phyloP scores from a whole-genome alignment of 176 grass and related monocot genomes.

The Poa pratensis region DNA sequence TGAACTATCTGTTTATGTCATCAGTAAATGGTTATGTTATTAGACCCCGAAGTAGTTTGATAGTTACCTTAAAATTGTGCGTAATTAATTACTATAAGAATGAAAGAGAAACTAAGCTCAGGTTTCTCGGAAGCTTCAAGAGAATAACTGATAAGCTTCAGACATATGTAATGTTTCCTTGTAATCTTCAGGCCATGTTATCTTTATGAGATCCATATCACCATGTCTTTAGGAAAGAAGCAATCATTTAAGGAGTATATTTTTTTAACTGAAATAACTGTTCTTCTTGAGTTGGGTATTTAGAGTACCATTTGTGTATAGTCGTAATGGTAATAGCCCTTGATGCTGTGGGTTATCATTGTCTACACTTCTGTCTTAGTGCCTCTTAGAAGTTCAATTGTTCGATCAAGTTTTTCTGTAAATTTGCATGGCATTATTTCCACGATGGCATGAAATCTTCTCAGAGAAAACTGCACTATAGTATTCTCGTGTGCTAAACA shows the following conservation, averaged over 20 bases:
- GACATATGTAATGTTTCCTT: conserved; percentile 31
- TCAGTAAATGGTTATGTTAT: conserved; percentile 15
- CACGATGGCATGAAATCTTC: not conserved
- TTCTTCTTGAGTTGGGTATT: conserved; percentile 11
- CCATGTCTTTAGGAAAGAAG: conserved; percentile 8
- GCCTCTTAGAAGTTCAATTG: conserved; percentile 11
- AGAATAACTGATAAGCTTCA: conserved; percentile 22
- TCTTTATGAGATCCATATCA: conserved; percentile 7
- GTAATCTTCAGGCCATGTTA: not conserved
- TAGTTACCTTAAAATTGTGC: conserved; percentile 12
- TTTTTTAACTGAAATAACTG: not conserved
- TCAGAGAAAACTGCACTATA: conserved; percentile 4
- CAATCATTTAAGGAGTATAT: conserved; percentile 21
- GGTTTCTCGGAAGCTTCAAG: conserved; percentile 20
- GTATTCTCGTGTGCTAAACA: conserved; percentile 15
- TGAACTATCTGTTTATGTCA: conserved; percentile 4
- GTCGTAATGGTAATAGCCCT: not conserved
- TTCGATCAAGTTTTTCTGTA: not conserved
- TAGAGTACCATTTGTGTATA: not conserved
- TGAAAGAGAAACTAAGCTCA: not conserved
- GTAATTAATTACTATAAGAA: conserved; percentile 24
- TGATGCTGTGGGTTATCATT: conserved; percentile 16
- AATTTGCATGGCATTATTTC: not conserved
- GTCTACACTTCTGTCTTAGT: not conserved
- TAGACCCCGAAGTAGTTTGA: not conserved